A percentile compares a stretch with the other conserved stretches of the same genome.
phyloP scores from a whole-genome alignment of 2,329 filamentous ascomycete species.

The Colletotrichum horii region DNA sequence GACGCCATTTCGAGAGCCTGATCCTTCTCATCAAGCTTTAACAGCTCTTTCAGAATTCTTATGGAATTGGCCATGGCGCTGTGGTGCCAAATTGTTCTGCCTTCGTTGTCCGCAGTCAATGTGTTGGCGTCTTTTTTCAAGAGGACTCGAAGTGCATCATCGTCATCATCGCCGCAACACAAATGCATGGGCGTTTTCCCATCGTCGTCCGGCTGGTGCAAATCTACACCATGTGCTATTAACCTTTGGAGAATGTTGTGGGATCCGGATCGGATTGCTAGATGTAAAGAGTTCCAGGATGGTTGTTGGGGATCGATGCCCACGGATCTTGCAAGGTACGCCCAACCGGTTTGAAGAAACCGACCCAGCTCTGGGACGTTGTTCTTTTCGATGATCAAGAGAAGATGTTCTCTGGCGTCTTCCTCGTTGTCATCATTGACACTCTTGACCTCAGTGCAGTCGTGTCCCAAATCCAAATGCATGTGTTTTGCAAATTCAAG shows the following conservation, averaged over 20 bases:
- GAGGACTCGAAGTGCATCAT: background rate
- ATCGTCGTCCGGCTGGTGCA: background rate
- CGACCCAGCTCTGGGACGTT: background rate
- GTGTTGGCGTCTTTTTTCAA: background rate
- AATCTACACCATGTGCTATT: background rate
- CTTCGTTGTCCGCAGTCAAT: fast-evolving
- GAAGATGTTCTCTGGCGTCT: too few species aligned
- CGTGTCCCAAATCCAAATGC: background rate
- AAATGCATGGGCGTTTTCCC: background rate
- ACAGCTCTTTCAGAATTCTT: background rate
- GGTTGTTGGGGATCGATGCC: background rate
- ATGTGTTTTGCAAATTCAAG: background rate
- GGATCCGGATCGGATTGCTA: background rate
- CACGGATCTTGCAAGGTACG: background rate
- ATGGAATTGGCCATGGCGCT: background rate
- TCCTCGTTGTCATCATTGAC: too few species aligned
- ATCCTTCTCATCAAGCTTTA: background rate
- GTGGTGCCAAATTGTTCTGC: background rate
- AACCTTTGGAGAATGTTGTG: background rate
- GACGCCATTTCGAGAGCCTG: background rate
- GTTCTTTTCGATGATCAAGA: background rate
- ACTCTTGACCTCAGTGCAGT: background rate
- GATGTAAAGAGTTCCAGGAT: background rate
- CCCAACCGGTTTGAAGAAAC: background rate
- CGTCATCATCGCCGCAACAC: background rate